A percentile compares a stretch with the other conserved stretches of the same genome.
Conservation (phyloP, 345 rosid species). For the Brassica incana region DNA sequence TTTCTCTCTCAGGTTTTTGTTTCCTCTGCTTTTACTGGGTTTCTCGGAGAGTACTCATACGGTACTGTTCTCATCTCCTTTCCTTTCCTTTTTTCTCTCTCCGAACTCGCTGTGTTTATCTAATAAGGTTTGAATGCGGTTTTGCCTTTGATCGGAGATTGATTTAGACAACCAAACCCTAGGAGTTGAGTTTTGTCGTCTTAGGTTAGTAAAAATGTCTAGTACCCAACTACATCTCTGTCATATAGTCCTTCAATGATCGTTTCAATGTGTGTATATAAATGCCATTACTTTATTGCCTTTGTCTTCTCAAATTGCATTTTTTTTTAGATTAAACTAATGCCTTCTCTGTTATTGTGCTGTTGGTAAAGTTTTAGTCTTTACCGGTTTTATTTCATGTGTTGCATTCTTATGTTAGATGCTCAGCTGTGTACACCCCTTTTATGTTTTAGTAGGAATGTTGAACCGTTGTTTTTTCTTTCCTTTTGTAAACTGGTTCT, state of each 20-base stretch:
- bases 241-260: neutral
- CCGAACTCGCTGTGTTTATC: no score
- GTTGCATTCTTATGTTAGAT: neutral
- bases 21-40: no score
- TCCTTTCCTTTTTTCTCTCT: no score
- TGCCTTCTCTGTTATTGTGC: neutral
- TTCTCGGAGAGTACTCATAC: no score
- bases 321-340: neutral
- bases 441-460: neutral
- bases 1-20: no score
- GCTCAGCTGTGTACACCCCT: neutral
- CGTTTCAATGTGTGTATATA: neutral
- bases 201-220: neutral
- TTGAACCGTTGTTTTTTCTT: neutral
- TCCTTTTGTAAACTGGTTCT: neutral
- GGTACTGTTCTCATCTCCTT: no score
- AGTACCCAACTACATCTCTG: neutral
- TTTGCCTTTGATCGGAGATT: neutral
- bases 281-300: neutral
- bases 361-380: neutral
- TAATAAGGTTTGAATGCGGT: neutral
- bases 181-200: neutral
- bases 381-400: neutral
- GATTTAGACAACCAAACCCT: constrained; percentile 8
- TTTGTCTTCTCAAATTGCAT: neutral